Base-by-base conservation (phyloP, 306 rosid genomes). In the Acacia melanoxylon region DNA sequence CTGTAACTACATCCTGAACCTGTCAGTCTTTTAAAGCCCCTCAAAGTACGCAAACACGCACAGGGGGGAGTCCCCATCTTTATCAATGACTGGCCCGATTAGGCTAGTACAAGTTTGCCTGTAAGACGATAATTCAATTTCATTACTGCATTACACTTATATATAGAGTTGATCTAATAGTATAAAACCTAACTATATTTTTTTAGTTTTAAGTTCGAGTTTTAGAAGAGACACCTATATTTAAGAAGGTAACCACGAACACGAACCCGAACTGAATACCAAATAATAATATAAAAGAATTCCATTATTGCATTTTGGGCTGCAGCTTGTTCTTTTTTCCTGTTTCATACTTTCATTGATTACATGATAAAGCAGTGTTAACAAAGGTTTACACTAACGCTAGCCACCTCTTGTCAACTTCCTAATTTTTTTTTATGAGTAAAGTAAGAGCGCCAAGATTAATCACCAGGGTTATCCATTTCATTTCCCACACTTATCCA, bases 111-210 rank as follows among this genome's bases (percentile, higher is more conserved):
- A 16, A 51, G 20, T 51, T 6, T 51, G 56, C 10, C 3, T 52
- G 4, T 20, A 2, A 20, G 25, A 22, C 27, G 16, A 35, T 2
- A 8, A n/a, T 25, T 41, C 31, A 68, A 68, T 20, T 22, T 45
- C 17, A 37, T 16, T 67, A 35, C 3, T 35, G 72, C 46, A 19
- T 19, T 6, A 33, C 29, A 1, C n/a, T 3, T 33, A 33, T 0
- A n/a, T 0, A 33, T 33, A 31, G 3, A 31, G 4, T 3, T 35
- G 7, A 1, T 35, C 1, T 5, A 35, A 35, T 0, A 5, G 1
- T 5, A 0, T 5, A 35, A 35, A 0, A 0, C 0, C 1, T 1
- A 4, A 5, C 4, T 5, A 35, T 5, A 35, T 35, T 35, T 4
- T 35, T 35, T 0, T 35, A 35, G 37, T 35, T 6, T 35, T 6